Evolutionary conservation across 805 yeast species (phyloP), one percentile per base, ranked within the genome.

Genomic region (Metschnikowia drakensbergensis): DNA sequence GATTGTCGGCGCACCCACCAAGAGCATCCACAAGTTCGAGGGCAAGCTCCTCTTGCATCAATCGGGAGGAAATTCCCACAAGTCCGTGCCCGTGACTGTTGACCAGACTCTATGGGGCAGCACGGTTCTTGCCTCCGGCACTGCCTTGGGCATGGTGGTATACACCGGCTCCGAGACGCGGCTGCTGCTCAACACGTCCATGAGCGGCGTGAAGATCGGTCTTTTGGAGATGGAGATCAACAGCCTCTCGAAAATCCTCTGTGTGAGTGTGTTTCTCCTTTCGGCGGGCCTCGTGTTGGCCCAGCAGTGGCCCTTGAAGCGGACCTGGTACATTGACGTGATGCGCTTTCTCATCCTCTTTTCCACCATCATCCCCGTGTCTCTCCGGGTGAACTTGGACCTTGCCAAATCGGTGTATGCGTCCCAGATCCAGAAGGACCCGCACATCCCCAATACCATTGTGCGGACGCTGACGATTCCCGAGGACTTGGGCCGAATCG

Each of bases 61-160:
- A 2, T 79, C 77, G 37, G 26, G 29, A 4, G 43, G 25, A 2
- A 23, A 30, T 9, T 11, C 43, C 8, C 43, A 30, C 8, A 76
- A 80, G 27, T 74, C 83, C 1, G 71, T 77, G 23, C 87, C 94
- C 3, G 70, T 94, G 10, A 76, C 85, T 3, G 82, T 94, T 7
- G 99, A 94, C 65, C 91, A 92, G 61, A 89, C 99, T 0, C 67
- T 95, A 63, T 94, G 99, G 99, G 97, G 98, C 10, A 94, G 94
- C 64, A 94, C 99, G 0, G 97, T 95, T 1, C 73, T 95, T 11
- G 98, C 99, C 0, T 87, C 96, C 0, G 98, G 97, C 10, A 80
- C 88, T 3, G 94, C 95, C 6, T 73, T 91, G 42, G 99, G 96
- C 1, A 83, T 92, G 58, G 81, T 94, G 11, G 75, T 90, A 2